Percentiles rank a stretch among this genome's conserved stretches.
Evolutionary conservation across 164 flowering plant genomes (phyloP).

Genomic region (Tetracentron sinense): DNA sequence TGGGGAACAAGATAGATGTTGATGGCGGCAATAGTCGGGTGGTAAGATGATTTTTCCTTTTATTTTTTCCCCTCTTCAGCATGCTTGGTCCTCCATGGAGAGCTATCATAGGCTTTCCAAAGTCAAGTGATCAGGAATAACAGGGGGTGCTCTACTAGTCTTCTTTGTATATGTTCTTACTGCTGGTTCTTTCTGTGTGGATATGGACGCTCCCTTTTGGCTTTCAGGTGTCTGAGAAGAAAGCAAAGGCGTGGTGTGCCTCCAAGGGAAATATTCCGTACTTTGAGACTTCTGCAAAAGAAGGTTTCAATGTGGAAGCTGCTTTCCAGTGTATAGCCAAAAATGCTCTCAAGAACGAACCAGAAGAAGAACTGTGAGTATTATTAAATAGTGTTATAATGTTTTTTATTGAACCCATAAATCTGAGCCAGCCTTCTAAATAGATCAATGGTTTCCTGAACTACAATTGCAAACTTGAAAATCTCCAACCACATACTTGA

Average conservation of each 20-base stretch:
- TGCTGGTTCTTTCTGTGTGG: background rate
- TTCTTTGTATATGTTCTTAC: background rate
- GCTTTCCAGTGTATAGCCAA: constrained; percentile 84
- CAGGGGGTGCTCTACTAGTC: background rate
- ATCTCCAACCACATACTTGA: too few relatives aligned
- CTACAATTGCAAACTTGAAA: too few relatives aligned
- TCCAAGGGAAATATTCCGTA: constrained; percentile 91
- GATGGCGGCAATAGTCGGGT: constrained; percentile 95
- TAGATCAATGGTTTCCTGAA: too few relatives aligned
- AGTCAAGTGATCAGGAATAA: background rate
- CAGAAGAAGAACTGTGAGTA: constrained; percentile 84
- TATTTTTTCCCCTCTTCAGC: background rate
- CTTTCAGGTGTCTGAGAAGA: constrained; percentile 83
- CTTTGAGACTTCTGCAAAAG: constrained; percentile 93
- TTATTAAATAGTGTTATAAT: background rate
- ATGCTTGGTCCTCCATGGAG: background rate
- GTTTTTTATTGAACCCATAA: background rate
- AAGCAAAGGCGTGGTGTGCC: constrained; percentile 92
- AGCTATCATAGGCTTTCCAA: background rate
- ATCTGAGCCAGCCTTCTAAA: background rate
- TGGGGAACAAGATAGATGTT: constrained; percentile 88
- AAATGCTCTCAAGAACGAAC: constrained; percentile 82
- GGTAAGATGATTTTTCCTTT: constrained; percentile 40
- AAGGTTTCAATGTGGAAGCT: constrained; percentile 89
- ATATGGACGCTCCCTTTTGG: background rate